Conservation (phyloP, 371 early-diverging fungal species). For the Mortierella sp. region DNA sequence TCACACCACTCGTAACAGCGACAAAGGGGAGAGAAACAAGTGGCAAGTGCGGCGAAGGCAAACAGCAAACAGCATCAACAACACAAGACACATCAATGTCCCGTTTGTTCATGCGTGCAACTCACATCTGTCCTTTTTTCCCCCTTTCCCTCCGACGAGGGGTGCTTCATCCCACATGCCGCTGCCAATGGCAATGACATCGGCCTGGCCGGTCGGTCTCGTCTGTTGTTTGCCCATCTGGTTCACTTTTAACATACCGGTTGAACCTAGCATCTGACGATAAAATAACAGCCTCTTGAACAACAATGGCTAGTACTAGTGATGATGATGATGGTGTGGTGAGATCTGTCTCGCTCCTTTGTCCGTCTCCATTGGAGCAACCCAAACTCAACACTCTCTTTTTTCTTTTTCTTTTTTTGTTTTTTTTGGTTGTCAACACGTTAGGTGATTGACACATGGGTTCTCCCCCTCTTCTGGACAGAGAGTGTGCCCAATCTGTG, state of each 20-base stretch:
- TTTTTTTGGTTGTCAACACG: background rate
- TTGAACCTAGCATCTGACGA: background rate
- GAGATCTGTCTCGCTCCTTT: background rate
- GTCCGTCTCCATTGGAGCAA: background rate
- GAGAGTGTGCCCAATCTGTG: too few species aligned
- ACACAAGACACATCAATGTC: background rate
- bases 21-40: background rate
- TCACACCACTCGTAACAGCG: too few species aligned
- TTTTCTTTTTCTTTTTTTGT: background rate
- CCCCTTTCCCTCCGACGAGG: background rate
- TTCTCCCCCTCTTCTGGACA: too few species aligned
- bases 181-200: background rate
- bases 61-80: background rate
- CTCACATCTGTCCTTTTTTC: constrained; percentile 8
- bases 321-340: too few species aligned
- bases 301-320: background rate
- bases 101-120: constrained; percentile 6
- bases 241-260: background rate
- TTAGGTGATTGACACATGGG: too few species aligned
- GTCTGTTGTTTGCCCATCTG: background rate
- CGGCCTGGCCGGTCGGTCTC: background rate
- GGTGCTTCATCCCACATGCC: background rate
- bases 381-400: background rate
- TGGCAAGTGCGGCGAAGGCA: background rate
- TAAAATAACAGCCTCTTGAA: background rate